Evolutionary conservation across 768 basidiomycete genomes (phyloP).

Genomic region (Coprinellus aureogranulatus): DNA sequence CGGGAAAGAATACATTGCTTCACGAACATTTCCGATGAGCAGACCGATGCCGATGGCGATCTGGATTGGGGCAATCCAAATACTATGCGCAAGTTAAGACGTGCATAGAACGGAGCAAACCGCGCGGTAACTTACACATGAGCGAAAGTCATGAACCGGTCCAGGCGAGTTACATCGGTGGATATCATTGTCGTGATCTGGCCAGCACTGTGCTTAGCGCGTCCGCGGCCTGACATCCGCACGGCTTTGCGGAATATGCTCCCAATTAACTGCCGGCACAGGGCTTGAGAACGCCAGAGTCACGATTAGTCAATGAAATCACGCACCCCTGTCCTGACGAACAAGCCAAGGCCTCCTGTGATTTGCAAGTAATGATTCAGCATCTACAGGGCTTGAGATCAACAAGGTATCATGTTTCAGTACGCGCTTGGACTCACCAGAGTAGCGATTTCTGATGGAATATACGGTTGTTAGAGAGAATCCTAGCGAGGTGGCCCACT

Average conservation of each 20-base stretch:
- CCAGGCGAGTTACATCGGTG: conserved; percentile 57
- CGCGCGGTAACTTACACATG: conserved; percentile 37
- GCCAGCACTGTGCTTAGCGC: conserved; percentile 58
- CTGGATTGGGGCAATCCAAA: conserved; percentile 65
- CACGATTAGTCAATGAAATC: too few relatives aligned
- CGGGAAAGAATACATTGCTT: too few relatives aligned
- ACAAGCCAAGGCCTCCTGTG: conserved; percentile 47
- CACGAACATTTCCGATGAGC: conserved; percentile 59
- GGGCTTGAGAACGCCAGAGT: too few relatives aligned
- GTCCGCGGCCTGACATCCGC: conserved; percentile 59
- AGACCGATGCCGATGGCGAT: conserved; percentile 60
- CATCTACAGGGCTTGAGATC: too few relatives aligned
- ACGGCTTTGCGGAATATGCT: conserved; percentile 65
- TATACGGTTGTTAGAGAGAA: too few relatives aligned
- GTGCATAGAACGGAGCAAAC: not conserved
- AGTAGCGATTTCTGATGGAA: too few relatives aligned
- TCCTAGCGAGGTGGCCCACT: too few relatives aligned
- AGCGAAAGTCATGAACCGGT: conserved; percentile 43
- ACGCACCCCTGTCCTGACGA: conserved; percentile 49
- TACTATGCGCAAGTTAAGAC: conserved; percentile 26
- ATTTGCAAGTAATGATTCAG: conserved; percentile 20
- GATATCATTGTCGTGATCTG: conserved; percentile 71
- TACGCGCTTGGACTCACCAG: too few relatives aligned
- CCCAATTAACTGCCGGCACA: too few relatives aligned
- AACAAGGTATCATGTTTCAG: too few relatives aligned